Evolutionary conservation across 108 stramenopile genomes (phyloP).

Genomic region (Fragilaria crotonensis): DNA sequence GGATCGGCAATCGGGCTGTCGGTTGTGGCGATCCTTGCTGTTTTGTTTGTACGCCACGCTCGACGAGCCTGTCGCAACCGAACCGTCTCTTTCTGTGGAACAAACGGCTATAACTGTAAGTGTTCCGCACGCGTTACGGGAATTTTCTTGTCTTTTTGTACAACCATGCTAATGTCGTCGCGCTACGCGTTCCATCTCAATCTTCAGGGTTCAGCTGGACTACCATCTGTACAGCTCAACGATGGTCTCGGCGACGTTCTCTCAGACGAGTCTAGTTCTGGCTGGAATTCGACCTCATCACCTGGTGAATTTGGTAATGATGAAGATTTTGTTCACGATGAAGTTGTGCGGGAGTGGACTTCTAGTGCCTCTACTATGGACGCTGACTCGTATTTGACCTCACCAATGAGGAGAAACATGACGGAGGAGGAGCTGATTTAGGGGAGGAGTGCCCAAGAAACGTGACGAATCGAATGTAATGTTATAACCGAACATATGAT

Average conservation of each 20-base stretch:
- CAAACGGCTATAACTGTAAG: not conserved
- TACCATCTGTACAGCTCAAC: not conserved
- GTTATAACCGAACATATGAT: too few species aligned
- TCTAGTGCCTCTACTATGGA: too few species aligned
- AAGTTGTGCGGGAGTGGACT: too few species aligned
- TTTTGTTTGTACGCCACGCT: not conserved
- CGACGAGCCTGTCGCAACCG: not conserved
- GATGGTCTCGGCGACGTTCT: not conserved
- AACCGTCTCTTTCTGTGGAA: not conserved
- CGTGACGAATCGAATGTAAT: too few species aligned
- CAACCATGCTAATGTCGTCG: not conserved
- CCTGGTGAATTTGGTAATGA: not conserved
- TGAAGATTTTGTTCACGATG: too few species aligned
- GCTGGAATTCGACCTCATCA: conserved; percentile 7
- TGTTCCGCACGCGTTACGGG: not conserved
- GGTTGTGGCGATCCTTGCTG: not conserved
- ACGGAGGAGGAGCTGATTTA: too few species aligned
- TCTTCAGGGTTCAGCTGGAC: too few species aligned
- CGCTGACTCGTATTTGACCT: too few species aligned
- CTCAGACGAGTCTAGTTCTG: conserved; percentile 1
- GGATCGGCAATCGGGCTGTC: conserved; percentile 1
- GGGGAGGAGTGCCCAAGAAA: too few species aligned
- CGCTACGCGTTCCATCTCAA: not conserved
- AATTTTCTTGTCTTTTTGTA: not conserved
- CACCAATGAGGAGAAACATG: too few species aligned